Evolutionary conservation across 257 asterid species (phyloP), one percentile per base, ranked within the genome.

Genomic region (Solanum etuberosum): DNA sequence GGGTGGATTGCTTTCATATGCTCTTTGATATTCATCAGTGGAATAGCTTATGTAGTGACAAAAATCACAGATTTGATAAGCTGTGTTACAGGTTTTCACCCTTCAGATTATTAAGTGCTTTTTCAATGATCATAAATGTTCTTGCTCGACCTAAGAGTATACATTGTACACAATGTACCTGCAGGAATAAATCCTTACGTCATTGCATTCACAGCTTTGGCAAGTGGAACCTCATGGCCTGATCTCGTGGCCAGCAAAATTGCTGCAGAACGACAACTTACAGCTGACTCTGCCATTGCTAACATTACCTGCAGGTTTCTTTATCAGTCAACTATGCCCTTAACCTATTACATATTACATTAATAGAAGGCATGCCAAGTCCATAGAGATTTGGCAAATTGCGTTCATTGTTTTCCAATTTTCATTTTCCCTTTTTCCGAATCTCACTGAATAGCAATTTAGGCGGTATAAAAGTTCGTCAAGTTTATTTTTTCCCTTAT

Each of bases 221-320:
- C 98, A 3, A 94, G 93, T 77, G 99, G 98, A 84, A 96, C 98
- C 71, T 96, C 98, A 7, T 96, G 98, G 98, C 99, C 98, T 2
- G 99, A 96, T 93, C 89, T 96, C 89, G 98, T 96, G 32, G 98
- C 98, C 3, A 96, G 99, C 94, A 96, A 95, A 92, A 96, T 96
- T 90, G 99, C 99, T 71, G 98, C 98, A 34, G 99, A 96, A 87
- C 89, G 98, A 70, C 99, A 96, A 92, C 85, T 95, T 12, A 94
- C 99, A 73, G 98, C 98, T 0, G 99, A 96, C 89, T 96, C 99
- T 57, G 99, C 98, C 89, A 94, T 96, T 72, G 99, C 99, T 68
- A 96, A 96, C 91, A 95, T 95, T 89, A 95, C 98, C 89, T 96
- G 98, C 98, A 95, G 98, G 98, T 95, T 87, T 68, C 21, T 67